Evolutionary conservation across 2,329 filamentous ascomycete genomes (phyloP), one percentile per base, ranked within the genome.

Genomic region (Talaromyces islandicus): DNA sequence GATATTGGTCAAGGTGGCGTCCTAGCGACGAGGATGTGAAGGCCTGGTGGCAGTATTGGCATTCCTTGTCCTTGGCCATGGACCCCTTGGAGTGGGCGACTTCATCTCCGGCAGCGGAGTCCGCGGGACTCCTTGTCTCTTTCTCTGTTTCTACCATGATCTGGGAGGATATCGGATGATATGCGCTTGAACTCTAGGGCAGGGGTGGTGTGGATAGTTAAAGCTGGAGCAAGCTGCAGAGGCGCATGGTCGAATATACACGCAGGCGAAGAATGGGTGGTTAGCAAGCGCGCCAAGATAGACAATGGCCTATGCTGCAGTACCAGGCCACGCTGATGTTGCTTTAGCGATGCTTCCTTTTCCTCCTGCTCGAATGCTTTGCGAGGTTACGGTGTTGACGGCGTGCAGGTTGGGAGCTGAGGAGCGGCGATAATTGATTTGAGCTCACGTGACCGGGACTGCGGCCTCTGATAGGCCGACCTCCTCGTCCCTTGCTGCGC

Each of bases 11-110:
- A 66, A 97, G 87, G 76, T 97, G 93, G 52, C 93, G 88, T 55
- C 93, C 93, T 57, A 97, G 85, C 2, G 91, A 96, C 17, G 92
- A 96, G 1, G 92, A 97, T 17, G 93, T 97, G 72, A 97, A 97
- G 7, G 88, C 83, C 74, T 96, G 91, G 53, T 86, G 83, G 74
- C 93, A 97, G 78, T 91, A 97, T 38, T 88, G 90, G 73, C 93
- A 97, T 64, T 82, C 87, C 71, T 90, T 91, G 78, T 97, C 92
- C 76, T 97, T 97, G 61, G 83, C 75, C 17, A 88, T 82, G 57
- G 55, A 25, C 1, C 38, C 51, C 41, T 61, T 61, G 38, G 56
- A 61, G 38, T 55, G 50, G 10, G 43, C 51, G n/a, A 27, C 55
- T 21, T 58, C 59, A 17, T 61, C 56, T 9, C 41, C 59, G 52